Base-by-base conservation (phyloP, 2,329 filamentous ascomycete genomes). In the Peltaster fructicola region DNA sequence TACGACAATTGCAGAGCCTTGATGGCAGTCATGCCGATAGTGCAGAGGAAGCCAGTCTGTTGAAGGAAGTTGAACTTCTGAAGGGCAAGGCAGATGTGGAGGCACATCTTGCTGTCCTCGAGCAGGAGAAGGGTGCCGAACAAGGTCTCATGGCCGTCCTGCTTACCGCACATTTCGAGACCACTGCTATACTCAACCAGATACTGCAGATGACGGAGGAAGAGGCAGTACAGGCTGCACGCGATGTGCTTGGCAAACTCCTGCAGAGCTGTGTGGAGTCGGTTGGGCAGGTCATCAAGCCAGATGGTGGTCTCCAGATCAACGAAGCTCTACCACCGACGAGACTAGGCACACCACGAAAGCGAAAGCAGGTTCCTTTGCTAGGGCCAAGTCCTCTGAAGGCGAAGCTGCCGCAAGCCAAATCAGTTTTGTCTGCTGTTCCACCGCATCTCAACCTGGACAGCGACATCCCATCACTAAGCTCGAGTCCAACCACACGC, bases 121-220 rank as follows among this genome's bases (percentile, higher is more conserved):
- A 95, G 27, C 73, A 88, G 41, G 84, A 95, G 34, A 85, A 75
- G 53, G 62, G 65, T 14, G 76, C 74, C 8, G 82, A 93, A 45
- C 68, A 73, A 11, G 69, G 67, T 10, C 68, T 78, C 36, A 63
- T 92, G 42, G 84, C 93, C 50, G 67, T 79, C 24, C 63, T 98
- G 27, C 65, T 95, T 7, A 74, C 77, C 26, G 80, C 85, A 8
- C 85, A 95, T 42, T 91, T 98, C 39, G 84, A 93, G 41, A 85
- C 84, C 2, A 67, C 95, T 32, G 62, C 79, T 4, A 80, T 82
- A 1, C 66, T 98, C 26, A 71, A 75, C 27, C 77, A 80, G 36
- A 79, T 88, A 13, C 67, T 85, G 38, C 61, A 67, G 17, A 81
- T 95, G 72, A 74, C 65, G 30, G 80, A 91, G 46, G 69, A 75